These are phyloP conservation scores for Diaporthe amygdali DNA, from an alignment of 2,329 filamentous ascomycete species.

Conservation along the genomic window DNA sequence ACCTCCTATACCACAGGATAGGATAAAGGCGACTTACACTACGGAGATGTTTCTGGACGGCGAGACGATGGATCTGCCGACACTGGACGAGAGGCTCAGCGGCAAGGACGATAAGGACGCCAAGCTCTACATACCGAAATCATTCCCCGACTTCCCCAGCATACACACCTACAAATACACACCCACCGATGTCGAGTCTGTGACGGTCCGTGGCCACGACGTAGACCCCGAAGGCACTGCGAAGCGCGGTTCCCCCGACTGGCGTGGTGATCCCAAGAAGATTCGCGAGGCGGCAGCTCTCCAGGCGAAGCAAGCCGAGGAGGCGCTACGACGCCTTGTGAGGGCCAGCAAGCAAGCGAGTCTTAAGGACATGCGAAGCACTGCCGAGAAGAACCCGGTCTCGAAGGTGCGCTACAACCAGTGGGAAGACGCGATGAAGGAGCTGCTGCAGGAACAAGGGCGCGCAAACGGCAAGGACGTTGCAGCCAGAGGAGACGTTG, in stretches of 20 bases:
- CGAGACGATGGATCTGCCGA: conserved; percentile 47
- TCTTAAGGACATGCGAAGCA: conserved; percentile 66
- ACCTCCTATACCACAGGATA: conserved; percentile 51
- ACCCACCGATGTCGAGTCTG: conserved; percentile 45
- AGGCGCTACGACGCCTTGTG: conserved; percentile 63
- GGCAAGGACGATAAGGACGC: conserved; percentile 61
- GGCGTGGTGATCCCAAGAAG: conserved; percentile 57
- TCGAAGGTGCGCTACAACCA: conserved; percentile 62
- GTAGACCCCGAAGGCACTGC: conserved; percentile 29
- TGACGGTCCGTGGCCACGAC: conserved; percentile 34
- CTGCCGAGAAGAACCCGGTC: conserved; percentile 57
- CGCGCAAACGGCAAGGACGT: conserved; percentile 26
- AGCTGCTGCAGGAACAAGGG: conserved; percentile 49
- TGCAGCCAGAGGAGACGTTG: conserved; percentile 50
- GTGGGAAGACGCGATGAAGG: conserved; percentile 67
- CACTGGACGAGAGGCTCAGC: conserved; percentile 61
- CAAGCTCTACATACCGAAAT: conserved; percentile 61
- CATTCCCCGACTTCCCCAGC: conserved; percentile 67
- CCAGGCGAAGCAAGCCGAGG: conserved; percentile 66
- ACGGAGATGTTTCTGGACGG: conserved; percentile 40
- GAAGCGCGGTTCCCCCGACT: conserved; percentile 31
- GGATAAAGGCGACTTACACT: conserved; percentile 44
- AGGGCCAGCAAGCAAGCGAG: conserved; percentile 68
- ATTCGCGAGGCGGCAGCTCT: conserved; percentile 64
- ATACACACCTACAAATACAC: conserved; percentile 69